Evolutionary conservation across 495 filamentous ascomycete species (phyloP), one percentile per base, ranked within the genome.

Genomic region (Penicillium cosmopolitanum): DNA sequence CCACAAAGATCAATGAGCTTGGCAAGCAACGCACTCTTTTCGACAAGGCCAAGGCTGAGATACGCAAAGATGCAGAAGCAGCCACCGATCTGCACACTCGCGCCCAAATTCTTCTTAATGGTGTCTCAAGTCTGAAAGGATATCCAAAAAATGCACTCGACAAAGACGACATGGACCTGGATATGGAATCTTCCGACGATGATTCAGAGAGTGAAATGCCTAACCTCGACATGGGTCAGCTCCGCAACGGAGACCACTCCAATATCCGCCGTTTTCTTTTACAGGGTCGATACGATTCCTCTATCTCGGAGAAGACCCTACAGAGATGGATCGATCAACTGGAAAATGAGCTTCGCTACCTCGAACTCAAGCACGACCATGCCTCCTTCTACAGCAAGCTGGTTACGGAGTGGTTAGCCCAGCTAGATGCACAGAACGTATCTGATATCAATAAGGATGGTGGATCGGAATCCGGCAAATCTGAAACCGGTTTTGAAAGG

Each of bases 1-100:
- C 73, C 31, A 86, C 84, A 46, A 90, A 90, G 65, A 80, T 89
- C 51, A 76, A 70, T 18, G 85, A 87, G 56, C 77, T 89, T 7
- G 81, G 81, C 16, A 87, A 87, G 58, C 80, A 87, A 59, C 83
- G 83, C 25, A 64, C 62, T 2, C 64, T 80, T 19, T 90, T 85
- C 57, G 77, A 84, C 25, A 67, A 65, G 43, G 74, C 59, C 52
- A 75, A 71, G 57, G 50, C 64, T 5, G 69, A 71, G 13, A 73
- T 81, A 3, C 46, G 74, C 13, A 55, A 58, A n/a, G 58, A 64
- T 31, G 69, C 72, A n/a, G 55, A 57, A 3, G 54, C 61, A 4
- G 67, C 73, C 0, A 43, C 65, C 0, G 68, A 73, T 44, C 61
- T 75, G 3, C 69, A 65, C 25, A 56, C 65, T 36, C 72, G 69